phyloP scores from a whole-genome alignment of 371 early-diverging fungal species.

The Mucor racemosus region DNA sequence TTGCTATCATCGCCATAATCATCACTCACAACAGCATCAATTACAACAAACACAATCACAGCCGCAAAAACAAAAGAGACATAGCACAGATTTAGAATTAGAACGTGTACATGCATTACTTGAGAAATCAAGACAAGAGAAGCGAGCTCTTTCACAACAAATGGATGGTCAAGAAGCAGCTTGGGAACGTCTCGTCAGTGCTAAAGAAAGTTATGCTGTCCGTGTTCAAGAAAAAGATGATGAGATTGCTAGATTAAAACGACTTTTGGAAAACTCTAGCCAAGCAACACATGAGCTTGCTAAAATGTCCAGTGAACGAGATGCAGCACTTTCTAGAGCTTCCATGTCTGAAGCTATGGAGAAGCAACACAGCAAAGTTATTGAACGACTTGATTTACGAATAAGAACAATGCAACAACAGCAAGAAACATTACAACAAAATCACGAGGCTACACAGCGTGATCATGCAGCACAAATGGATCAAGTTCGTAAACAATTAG shows the following conservation, averaged over 20 bases:
- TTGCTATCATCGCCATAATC: background rate
- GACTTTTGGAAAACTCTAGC: conserved; percentile 16
- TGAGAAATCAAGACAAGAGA: conserved; percentile 33
- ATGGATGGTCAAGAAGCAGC: conserved; percentile 43
- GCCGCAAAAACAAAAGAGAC: background rate
- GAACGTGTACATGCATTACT: conserved; percentile 23
- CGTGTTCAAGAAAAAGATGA: conserved; percentile 39
- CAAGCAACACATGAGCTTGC: conserved; percentile 11
- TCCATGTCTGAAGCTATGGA: conserved; percentile 22
- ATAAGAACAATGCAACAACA: conserved; percentile 23
- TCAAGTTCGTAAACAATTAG: conserved; percentile 30
- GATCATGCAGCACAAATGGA: conserved; percentile 35
- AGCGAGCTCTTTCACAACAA: conserved; percentile 30
- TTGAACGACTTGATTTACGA: conserved; percentile 33
- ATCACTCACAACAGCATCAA: background rate
- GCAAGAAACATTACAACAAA: conserved; percentile 1
- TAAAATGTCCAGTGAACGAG: conserved; percentile 14
- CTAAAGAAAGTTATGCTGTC: conserved; percentile 47
- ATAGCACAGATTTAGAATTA: conserved; percentile 1
- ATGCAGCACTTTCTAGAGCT: conserved; percentile 6
- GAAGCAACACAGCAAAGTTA: conserved; percentile 33
- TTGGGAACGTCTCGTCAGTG: conserved; percentile 42
- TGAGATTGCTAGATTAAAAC: conserved; percentile 32
- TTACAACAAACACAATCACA: background rate
- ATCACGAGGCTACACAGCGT: conserved; percentile 19